Evolutionary conservation across 495 filamentous ascomycete genomes (phyloP).

Genomic region (Aspergillus campestris): DNA sequence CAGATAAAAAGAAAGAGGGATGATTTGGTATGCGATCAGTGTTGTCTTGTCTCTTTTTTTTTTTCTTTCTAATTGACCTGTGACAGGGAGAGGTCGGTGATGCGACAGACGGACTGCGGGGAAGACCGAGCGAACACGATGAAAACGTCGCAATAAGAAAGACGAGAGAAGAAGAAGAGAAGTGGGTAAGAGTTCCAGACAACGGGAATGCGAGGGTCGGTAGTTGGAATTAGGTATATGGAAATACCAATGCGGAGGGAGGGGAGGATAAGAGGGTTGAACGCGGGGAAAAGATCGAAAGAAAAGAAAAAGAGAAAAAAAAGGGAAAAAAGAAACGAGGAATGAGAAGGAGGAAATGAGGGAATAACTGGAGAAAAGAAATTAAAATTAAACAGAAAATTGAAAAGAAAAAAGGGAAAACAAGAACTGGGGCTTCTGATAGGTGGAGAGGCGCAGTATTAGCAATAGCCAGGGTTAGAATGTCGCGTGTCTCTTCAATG

Average conservation of each 20-base stretch:
- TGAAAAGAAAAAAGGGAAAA: not conserved
- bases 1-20: not conserved
- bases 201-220: no score
- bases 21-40: not conserved
- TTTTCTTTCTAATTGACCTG: not conserved
- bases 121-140: no score
- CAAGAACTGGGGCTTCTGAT: not conserved
- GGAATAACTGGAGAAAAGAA: not conserved
- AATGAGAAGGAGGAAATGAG: not conserved
- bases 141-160: not conserved
- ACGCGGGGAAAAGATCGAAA: not conserved
- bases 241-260: not conserved
- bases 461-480: no score
- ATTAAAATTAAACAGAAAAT: no score
- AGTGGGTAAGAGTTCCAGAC: no score
- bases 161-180: not conserved
- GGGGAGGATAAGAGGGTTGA: conserved; percentile 5
- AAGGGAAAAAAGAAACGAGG: not conserved
- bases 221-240: not conserved
- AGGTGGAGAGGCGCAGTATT: no score
- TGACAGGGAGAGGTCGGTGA: conserved; percentile 2
- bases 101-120: no score
- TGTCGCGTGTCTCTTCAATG: no score
- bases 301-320: not conserved
- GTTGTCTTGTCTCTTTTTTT: not conserved